These are phyloP conservation scores for Metarhizium sp. DNA, from an alignment of 2,329 filamentous ascomycete genomes.

Conservation along the genomic window DNA sequence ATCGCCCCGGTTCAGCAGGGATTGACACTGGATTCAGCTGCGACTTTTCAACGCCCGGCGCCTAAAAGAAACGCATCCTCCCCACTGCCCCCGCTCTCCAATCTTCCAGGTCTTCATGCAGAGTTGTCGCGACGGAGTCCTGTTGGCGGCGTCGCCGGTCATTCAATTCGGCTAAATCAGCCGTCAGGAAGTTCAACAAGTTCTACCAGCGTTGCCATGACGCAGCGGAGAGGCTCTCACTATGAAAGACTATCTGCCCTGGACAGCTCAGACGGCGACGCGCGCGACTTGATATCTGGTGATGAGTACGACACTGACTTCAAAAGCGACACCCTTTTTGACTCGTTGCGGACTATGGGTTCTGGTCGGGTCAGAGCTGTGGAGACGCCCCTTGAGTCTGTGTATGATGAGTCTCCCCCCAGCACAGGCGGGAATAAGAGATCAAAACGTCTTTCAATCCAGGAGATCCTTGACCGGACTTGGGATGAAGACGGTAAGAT, in stretches of 20 bases:
- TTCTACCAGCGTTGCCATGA: constrained; percentile 28
- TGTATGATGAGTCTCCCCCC: constrained; percentile 71
- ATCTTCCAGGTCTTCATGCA: constrained; percentile 41
- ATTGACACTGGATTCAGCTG: constrained; percentile 8
- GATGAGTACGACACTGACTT: constrained; percentile 74
- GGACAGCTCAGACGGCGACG: constrained; percentile 61
- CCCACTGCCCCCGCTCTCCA: constrained; percentile 45
- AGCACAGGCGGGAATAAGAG: constrained; percentile 44
- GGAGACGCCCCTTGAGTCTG: constrained; percentile 65
- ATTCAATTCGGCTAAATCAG: constrained; percentile 29
- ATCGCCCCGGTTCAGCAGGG: constrained; percentile 9
- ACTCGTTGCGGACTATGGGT: constrained; percentile 63
- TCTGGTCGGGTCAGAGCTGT: constrained; percentile 57
- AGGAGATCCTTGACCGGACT: constrained; percentile 46
- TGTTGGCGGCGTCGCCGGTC: constrained; percentile 26
- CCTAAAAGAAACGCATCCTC: constrained; percentile 40
- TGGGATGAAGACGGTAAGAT: constrained; percentile 49
- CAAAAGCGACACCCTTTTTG: constrained; percentile 67
- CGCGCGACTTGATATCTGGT: constrained; percentile 52
- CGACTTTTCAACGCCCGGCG: constrained; percentile 15
- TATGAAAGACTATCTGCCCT: constrained; percentile 44
- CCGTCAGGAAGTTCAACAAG: constrained; percentile 33
- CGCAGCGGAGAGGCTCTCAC: constrained; percentile 22
- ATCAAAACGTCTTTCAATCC: constrained; percentile 47
- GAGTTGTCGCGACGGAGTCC: constrained; percentile 42